Evolutionary conservation across 108 stramenopile genomes (phyloP).

Genomic region (Pelagomonas calceolata): DNA sequence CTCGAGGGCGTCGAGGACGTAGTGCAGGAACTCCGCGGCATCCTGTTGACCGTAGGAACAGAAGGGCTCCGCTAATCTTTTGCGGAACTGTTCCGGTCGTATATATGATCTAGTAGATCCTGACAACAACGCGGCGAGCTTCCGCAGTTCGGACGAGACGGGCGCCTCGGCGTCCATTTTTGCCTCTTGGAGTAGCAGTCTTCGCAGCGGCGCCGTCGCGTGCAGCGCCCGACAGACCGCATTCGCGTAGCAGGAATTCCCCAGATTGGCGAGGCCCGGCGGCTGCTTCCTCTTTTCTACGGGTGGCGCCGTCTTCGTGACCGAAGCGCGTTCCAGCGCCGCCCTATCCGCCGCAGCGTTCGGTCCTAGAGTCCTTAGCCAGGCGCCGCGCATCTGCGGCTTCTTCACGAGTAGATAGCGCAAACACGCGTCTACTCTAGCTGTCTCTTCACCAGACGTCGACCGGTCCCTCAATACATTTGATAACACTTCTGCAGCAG

Average conservation of each 20-base stretch:
- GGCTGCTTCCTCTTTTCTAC: not conserved
- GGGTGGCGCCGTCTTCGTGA: not conserved
- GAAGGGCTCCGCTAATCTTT: not conserved
- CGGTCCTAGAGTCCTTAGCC: too few relatives aligned
- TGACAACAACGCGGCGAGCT: not conserved
- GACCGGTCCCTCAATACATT: too few relatives aligned
- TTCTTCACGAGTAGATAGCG: too few relatives aligned
- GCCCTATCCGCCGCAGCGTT: not conserved
- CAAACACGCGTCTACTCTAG: too few relatives aligned
- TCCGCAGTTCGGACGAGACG: not conserved
- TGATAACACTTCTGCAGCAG: too few relatives aligned
- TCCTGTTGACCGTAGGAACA: not conserved
- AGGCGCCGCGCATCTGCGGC: too few relatives aligned
- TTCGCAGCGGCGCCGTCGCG: not conserved
- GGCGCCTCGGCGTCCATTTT: not conserved
- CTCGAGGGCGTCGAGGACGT: not conserved
- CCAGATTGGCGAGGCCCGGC: not conserved
- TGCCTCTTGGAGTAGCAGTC: not conserved
- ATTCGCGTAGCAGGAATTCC: not conserved
- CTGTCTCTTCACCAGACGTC: too few relatives aligned
- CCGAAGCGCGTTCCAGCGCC: not conserved
- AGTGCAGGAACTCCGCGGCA: not conserved
- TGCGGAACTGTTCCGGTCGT: too few relatives aligned
- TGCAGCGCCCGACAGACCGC: not conserved
- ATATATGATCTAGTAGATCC: not conserved